These are phyloP conservation scores for Colletotrichum sp. DNA, from an alignment of 2,329 filamentous ascomycete genomes.

Conservation along the genomic window DNA sequence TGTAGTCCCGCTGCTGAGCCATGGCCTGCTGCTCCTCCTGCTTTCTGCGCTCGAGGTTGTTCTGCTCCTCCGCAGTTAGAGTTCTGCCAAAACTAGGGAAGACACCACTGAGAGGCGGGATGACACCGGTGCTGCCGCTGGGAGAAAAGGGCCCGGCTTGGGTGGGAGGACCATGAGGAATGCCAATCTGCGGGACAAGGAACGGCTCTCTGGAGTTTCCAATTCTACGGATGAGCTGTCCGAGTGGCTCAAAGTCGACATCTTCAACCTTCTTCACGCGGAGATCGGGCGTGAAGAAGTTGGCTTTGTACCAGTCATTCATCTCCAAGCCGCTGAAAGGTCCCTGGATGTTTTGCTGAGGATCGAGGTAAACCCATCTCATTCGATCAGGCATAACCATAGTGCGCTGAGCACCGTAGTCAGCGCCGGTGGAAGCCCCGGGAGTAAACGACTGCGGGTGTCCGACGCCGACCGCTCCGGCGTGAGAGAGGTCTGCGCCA, in stretches of 20 bases:
- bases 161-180: constrained; percentile 77
- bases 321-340: constrained; percentile 97
- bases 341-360: constrained; percentile 88
- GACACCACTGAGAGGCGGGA: constrained; percentile 89
- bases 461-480: constrained; percentile 21
- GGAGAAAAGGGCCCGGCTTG: constrained; percentile 53
- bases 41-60: constrained; percentile 93
- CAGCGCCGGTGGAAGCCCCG: constrained; percentile 25
- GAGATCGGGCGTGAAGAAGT: constrained; percentile 94
- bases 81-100: constrained; percentile 98
- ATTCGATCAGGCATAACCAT: constrained; percentile 99
- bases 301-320: constrained; percentile 99
- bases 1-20: constrained; percentile 92
- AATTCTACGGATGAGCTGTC: constrained; percentile 92
- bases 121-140: constrained; percentile 63
- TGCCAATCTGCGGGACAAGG: constrained; percentile 94
- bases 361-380: constrained; percentile 98
- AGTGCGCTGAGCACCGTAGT: constrained; percentile 66
- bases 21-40: constrained; percentile 98
- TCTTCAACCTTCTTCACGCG: constrained; percentile 96
- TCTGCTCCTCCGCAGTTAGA: constrained; percentile 95
- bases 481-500: constrained; percentile 26
- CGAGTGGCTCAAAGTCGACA: constrained; percentile 90
- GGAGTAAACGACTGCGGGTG: constrained; percentile 25
- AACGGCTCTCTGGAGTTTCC: constrained; percentile 98